These are phyloP conservation scores for Yamadazyma olivae DNA, from an alignment of 805 yeast species.

Conservation along the genomic window DNA sequence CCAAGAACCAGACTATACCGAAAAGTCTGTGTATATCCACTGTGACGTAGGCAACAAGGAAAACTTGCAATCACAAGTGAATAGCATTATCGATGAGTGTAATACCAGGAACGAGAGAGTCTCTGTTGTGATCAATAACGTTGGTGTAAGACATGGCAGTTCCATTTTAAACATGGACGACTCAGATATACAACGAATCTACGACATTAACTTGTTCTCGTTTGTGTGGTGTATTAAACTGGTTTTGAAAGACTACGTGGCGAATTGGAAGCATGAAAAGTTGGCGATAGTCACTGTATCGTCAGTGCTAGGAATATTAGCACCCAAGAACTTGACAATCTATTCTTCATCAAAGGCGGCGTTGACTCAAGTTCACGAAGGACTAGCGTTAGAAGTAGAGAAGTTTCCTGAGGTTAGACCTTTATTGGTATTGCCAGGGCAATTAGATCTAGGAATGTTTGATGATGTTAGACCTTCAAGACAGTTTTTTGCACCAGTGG, in stretches of 20 bases:
- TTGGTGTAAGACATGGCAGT: conserved; percentile 43
- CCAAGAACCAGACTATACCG: conserved; percentile 3
- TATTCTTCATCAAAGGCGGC: conserved; percentile 53
- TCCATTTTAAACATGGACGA: conserved; percentile 22
- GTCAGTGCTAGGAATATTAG: conserved; percentile 47
- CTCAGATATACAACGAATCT: conserved; percentile 20
- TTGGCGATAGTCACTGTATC: conserved; percentile 37
- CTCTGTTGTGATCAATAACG: conserved; percentile 42
- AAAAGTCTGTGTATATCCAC: conserved; percentile 13
- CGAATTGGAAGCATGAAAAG: background rate
- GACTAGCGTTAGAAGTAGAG: conserved; percentile 37
- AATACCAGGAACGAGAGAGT: conserved; percentile 11
- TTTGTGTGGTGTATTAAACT: conserved; percentile 22
- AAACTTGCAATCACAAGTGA: conserved; percentile 14
- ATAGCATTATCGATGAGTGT: conserved; percentile 19
- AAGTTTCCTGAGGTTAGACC: conserved; percentile 23
- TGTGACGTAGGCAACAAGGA: conserved; percentile 22
- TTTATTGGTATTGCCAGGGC: conserved; percentile 49
- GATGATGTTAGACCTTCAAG: conserved; percentile 40
- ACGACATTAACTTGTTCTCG: conserved; percentile 31
- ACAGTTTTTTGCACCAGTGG: conserved; percentile 47
- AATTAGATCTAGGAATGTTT: conserved; percentile 48
- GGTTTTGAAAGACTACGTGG: conserved; percentile 12
- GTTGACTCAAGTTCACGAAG: conserved; percentile 41
- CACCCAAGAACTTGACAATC: conserved; percentile 45